Evolutionary conservation across 2,329 filamentous ascomycete genomes (phyloP).

Genomic region (Penicillium sp.): DNA sequence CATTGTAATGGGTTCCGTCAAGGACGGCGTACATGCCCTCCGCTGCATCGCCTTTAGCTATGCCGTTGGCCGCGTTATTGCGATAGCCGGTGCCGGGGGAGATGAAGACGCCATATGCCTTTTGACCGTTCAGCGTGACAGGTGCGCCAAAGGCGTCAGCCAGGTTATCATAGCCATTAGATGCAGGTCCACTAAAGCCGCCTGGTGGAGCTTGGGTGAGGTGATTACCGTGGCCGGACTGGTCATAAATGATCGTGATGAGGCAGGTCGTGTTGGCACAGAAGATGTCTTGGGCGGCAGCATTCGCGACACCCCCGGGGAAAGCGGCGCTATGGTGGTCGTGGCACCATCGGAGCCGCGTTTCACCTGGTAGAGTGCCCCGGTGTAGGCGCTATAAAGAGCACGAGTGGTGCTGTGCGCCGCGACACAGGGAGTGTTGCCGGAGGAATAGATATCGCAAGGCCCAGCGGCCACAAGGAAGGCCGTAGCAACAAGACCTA

Average conservation of each 20-base stretch:
- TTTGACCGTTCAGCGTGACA: constrained; percentile 56
- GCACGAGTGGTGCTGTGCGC: constrained; percentile 62
- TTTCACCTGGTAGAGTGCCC: constrained; percentile 56
- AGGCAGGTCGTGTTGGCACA: constrained; percentile 58
- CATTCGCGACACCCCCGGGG: constrained; percentile 59
- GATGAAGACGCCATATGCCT: constrained; percentile 60
- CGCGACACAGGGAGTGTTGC: constrained; percentile 57
- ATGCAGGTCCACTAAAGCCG: constrained; percentile 52
- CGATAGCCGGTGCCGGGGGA: constrained; percentile 60
- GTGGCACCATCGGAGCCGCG: constrained; percentile 50
- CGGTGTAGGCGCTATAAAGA: constrained; percentile 51
- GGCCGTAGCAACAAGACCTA: constrained; percentile 34
- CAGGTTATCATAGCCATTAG: constrained; percentile 56
- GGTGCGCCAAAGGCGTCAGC: constrained; percentile 57
- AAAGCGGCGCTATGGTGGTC: constrained; percentile 48
- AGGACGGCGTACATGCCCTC: constrained; percentile 36
- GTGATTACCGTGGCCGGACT: constrained; percentile 58
- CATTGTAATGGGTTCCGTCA: constrained; percentile 34
- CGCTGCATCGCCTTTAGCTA: constrained; percentile 51
- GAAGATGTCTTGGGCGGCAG: constrained; percentile 57
- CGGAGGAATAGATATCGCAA: constrained; percentile 57
- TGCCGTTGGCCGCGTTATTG: constrained; percentile 51
- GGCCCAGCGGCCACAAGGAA: constrained; percentile 50
- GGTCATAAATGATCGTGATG: constrained; percentile 62
- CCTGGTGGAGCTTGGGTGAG: constrained; percentile 59